Conservation (phyloP, 108 stramenopile species). For the Cyclotella kingstonii region DNA sequence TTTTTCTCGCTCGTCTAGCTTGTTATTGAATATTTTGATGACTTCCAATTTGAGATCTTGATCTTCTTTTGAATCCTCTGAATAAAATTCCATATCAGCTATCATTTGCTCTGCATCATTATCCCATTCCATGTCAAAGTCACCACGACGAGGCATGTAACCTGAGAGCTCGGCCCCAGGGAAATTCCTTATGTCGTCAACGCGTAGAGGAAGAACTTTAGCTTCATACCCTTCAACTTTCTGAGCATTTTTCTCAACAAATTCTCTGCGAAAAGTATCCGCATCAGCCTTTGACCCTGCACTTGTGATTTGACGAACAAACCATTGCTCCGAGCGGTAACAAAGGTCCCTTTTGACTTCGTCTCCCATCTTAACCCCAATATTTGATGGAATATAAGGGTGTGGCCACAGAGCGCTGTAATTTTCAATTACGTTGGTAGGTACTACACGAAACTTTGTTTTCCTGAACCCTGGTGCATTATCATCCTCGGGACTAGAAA, state of each 20-base stretch:
- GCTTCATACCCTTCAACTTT: conserved; percentile 58
- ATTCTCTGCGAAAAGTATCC: conserved; percentile 60
- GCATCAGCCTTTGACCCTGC: conserved; percentile 53
- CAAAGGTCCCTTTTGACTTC: conserved; percentile 79
- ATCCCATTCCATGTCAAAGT: conserved; percentile 96
- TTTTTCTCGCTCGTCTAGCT: conserved; percentile 84
- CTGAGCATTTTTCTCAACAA: conserved; percentile 59
- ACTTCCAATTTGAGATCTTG: conserved; percentile 86
- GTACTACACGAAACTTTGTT: conserved; percentile 62
- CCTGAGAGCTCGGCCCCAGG: conserved; percentile 82
- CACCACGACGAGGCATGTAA: conserved; percentile 93
- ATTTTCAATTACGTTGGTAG: conserved; percentile 62
- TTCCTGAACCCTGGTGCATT: conserved; percentile 56
- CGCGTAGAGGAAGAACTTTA: conserved; percentile 73
- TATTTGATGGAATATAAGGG: conserved; percentile 62
- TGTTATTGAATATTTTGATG: conserved; percentile 83
- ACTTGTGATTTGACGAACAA: conserved; percentile 52
- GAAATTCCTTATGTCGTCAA: conserved; percentile 63
- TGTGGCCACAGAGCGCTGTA: conserved; percentile 60
- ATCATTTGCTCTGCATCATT: conserved; percentile 91
- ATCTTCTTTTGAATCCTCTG: conserved; percentile 77
- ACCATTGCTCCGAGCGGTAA: conserved; percentile 70
- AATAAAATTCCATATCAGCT: conserved; percentile 90
- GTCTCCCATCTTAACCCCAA: conserved; percentile 55
- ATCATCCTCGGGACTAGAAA: conserved; percentile 14